A percentile compares a stretch with the other conserved stretches of the same genome.
Conservation (phyloP, 2,329 filamentous ascomycete species). For the Xylaria sp. region DNA sequence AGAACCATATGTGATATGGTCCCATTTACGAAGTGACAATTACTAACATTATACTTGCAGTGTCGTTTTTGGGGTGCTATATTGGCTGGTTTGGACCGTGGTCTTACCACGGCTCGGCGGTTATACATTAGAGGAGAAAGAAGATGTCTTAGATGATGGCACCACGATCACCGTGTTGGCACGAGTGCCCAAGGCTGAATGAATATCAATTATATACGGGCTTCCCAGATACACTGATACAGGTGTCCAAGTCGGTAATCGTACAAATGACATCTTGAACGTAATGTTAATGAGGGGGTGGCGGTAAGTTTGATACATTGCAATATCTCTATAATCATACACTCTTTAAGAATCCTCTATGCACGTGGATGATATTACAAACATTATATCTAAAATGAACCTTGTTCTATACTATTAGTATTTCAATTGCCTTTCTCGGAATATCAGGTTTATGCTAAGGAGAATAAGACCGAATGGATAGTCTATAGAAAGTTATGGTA, state of each 20-base stretch:
- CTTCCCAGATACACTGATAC: background rate
- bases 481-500: background rate
- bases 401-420: background rate
- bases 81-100: slow-evolving; percentile 76
- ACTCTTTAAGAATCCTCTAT: background rate
- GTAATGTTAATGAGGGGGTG: slow-evolving; percentile 1
- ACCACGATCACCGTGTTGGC: slow-evolving; percentile 71
- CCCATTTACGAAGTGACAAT: background rate
- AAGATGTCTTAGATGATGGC: slow-evolving; percentile 70
- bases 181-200: slow-evolving; percentile 46
- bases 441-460: background rate
- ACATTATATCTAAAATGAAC: background rate
- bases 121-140: slow-evolving; percentile 71
- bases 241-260: background rate
- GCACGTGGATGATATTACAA: background rate
- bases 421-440: background rate
- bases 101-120: slow-evolving; percentile 67
- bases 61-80: slow-evolving; percentile 66
- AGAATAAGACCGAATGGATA: background rate
- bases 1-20: background rate
- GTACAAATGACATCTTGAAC: background rate
- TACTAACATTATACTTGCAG: slow-evolving; percentile 50
- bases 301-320: background rate
- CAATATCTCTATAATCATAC: background rate
- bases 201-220: background rate